phyloP scores from a whole-genome alignment of 75 land plant species.

The Larix kaempferi region DNA sequence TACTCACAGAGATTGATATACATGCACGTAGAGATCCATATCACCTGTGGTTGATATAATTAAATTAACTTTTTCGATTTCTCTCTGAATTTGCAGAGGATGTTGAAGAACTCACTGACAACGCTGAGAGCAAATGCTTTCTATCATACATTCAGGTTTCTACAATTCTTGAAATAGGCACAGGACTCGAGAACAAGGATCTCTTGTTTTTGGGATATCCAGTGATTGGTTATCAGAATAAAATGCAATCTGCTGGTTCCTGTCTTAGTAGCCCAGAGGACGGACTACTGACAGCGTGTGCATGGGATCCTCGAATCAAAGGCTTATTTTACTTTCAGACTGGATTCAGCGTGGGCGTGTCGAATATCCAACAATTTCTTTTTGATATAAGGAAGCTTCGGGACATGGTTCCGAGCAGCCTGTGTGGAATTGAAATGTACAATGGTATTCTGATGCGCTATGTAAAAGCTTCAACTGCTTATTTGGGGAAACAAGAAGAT shows the following conservation, averaged over 20 bases:
- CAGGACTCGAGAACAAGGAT: conserved; percentile 24
- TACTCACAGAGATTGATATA: not conserved
- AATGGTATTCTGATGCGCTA: conserved; percentile 59
- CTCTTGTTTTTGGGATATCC: conserved; percentile 61
- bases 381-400: conserved; percentile 48
- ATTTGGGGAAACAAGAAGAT: conserved; percentile 60
- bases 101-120: not conserved
- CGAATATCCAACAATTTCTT: conserved; percentile 47
- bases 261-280: conserved; percentile 31
- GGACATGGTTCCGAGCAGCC: conserved; percentile 31
- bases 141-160: not conserved
- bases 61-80: too few relatives aligned
- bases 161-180: not conserved
- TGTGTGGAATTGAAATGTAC: conserved; percentile 58
- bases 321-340: conserved; percentile 61
- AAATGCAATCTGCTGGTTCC: conserved; percentile 63
- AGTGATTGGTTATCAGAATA: conserved; percentile 52
- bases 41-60: too few relatives aligned
- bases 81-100: not conserved
- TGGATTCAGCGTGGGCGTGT: conserved; percentile 35
- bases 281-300: conserved; percentile 21
- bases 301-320: conserved; percentile 66
- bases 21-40: not conserved
- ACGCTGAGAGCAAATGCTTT: not conserved
- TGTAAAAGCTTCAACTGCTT: conserved; percentile 44